These are phyloP conservation scores for Xylaria telfairii DNA, from an alignment of 495 filamentous ascomycete genomes.

Conservation along the genomic window DNA sequence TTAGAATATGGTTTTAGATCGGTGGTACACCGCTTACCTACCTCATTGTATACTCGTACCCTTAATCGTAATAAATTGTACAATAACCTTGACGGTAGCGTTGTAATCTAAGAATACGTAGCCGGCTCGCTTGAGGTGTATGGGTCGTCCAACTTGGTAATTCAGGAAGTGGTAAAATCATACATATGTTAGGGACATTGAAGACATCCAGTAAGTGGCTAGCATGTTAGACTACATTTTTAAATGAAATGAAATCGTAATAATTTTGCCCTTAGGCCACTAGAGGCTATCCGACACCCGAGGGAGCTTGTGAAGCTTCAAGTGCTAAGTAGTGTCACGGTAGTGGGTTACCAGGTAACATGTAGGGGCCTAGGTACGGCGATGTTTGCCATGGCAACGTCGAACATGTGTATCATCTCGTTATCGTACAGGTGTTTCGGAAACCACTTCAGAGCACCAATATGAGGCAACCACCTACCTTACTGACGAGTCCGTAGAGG, in stretches of 20 bases:
- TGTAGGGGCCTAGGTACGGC: too few species aligned
- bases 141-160: neutral
- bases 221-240: neutral
- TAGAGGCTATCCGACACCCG: neutral
- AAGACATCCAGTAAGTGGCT: neutral
- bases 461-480: neutral
- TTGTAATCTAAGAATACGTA: neutral
- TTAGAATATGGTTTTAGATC: conserved; percentile 11
- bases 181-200: neutral
- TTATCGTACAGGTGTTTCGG: neutral
- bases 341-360: neutral
- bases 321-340: neutral
- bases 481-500: neutral
- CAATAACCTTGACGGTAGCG: neutral
- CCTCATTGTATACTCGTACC: conserved; percentile 4
- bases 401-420: conserved; percentile 2
- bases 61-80: conserved; percentile 21
- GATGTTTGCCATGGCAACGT: neutral
- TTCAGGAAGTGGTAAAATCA: neutral
- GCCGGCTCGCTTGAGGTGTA: neutral
- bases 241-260: neutral
- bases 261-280: neutral
- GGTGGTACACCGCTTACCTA: neutral
- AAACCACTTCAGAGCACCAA: neutral
- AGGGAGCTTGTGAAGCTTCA: neutral